Base-by-base conservation (phyloP, 192 early-diverging fungal genomes). In the Coemansia sp. region DNA sequence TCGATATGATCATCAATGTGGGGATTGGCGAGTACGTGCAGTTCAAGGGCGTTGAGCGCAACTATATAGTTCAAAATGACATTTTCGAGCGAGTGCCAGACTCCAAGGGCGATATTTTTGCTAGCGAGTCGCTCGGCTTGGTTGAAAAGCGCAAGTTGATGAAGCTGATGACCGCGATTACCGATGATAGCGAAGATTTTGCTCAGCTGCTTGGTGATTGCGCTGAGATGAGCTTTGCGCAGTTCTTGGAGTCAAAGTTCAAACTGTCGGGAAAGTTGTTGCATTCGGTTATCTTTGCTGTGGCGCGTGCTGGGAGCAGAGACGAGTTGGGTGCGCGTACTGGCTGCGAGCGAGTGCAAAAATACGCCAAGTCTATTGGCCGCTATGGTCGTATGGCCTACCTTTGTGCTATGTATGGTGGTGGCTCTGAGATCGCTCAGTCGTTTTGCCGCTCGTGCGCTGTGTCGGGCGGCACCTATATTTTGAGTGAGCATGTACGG, bases 31-130 rank as follows among this genome's bases (percentile, higher is more conserved):
- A 87, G 36, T 94, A 95, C 82, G 71, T 96, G 23, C 95, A 96
- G 70, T 98, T 98, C 74, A 89, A 90, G 60, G 86, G 88, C 6
- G 64, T 95, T 11, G 94, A 94, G 55, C 71, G 81, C 9, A 88
- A 87, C 9, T 89, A 84, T 35, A 61, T 95, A 14, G 60, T 62
- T 14, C 75, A 67, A 38, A 65, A 83, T 21, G 68, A 60, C 3
- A 38, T 28, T 0, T 68, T 87, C 16, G 84, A 89, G 48, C 71
- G 88, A 76, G 91, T 95, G 4, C 96, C 96, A 0, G 85, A 88
- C 18, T 90, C 90, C 48, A 96, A 95, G 71, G 94, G 94, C 68
- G 96, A 96, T 71, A 85, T 98, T 16, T 98, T 98, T 85, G 84
- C 86, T 14, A 90, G 86, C 60, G 85, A 88, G 20, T 76, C 86